Percentiles rank a stretch among this genome's conserved stretches.
phyloP scores from a whole-genome alignment of 139 green algal species.

The Chlorella sorokiniana region DNA sequence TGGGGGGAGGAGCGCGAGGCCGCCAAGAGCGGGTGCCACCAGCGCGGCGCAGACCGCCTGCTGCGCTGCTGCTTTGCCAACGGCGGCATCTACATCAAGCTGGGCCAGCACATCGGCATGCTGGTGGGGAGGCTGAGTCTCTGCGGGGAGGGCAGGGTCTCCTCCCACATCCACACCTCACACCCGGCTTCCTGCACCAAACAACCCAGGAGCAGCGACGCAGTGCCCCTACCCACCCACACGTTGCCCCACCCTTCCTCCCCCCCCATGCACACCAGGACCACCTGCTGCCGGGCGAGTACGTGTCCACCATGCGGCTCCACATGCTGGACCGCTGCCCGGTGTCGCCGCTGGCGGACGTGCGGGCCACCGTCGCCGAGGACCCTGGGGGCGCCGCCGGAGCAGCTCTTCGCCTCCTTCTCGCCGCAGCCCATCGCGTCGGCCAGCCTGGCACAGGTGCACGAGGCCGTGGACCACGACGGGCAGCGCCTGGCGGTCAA shows the following conservation, averaged over 20 bases:
- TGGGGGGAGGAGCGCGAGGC: constrained; percentile 38
- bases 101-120: constrained; percentile 89
- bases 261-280: constrained; percentile 70
- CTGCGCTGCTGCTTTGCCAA: constrained; percentile 84
- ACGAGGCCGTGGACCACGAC: constrained; percentile 69
- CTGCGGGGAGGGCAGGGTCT: too few relatives aligned
- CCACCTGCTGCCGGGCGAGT: constrained; percentile 87
- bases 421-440: constrained; percentile 80
- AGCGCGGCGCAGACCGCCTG: constrained; percentile 59
- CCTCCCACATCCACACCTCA: too few relatives aligned
- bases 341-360: constrained; percentile 55
- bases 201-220: constrained; percentile 18
- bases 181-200: too few relatives aligned
- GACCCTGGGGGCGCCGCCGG: constrained; percentile 79
- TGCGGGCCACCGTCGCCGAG: constrained; percentile 66
- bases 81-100: constrained; percentile 86
- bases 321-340: constrained; percentile 90
- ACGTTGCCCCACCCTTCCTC: neutral
- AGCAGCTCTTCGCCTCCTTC: constrained; percentile 86
- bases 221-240: neutral
- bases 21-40: constrained; percentile 57
- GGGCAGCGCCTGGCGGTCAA: constrained; percentile 84
- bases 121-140: too few relatives aligned
- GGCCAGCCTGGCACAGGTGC: constrained; percentile 90
- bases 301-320: constrained; percentile 83